Evolutionary conservation across 495 filamentous ascomycete species (phyloP).

Genomic region (Stereocaulon alpinum): DNA sequence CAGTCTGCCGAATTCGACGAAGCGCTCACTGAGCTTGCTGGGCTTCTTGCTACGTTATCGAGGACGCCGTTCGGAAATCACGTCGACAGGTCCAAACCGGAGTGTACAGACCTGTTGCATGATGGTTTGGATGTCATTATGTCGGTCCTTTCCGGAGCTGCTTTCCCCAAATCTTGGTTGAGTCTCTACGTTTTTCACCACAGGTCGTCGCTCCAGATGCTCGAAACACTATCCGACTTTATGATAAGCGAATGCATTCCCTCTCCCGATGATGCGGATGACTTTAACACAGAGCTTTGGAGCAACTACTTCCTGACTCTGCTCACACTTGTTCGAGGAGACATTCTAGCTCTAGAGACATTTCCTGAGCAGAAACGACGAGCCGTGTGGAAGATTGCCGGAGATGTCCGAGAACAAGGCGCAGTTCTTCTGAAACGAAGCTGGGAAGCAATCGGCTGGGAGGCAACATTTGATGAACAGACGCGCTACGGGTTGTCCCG

Average conservation of each 20-base stretch:
- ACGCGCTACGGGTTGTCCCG: conserved; percentile 65
- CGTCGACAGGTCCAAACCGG: conserved; percentile 33
- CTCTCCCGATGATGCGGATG: conserved; percentile 80
- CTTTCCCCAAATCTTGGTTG: conserved; percentile 84
- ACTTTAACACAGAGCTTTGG: conserved; percentile 90
- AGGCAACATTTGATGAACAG: conserved; percentile 66
- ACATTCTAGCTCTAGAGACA: conserved; percentile 82
- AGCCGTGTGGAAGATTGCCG: conserved; percentile 97
- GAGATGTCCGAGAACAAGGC: conserved; percentile 87
- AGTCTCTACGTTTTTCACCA: conserved; percentile 93
- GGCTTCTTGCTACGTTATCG: conserved; percentile 71
- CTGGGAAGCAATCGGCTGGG: conserved; percentile 98
- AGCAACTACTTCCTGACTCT: conserved; percentile 83
- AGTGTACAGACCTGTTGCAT: conserved; percentile 63
- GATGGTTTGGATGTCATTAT: conserved; percentile 72
- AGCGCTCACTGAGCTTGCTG: conserved; percentile 77
- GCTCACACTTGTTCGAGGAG: conserved; percentile 78
- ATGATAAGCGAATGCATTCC: conserved; percentile 72
- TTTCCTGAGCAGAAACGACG: conserved; percentile 94
- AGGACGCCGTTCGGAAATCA: conserved; percentile 58
- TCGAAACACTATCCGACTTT: conserved; percentile 74
- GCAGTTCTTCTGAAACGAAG: conserved; percentile 71
- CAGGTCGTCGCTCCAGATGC: conserved; percentile 73
- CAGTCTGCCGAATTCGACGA: conserved; percentile 67
- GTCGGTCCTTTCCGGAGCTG: conserved; percentile 79